Evolutionary conservation across 106 monocot species (phyloP), one percentile per base, ranked within the genome.

Genomic region (Xerophyta viscosa): DNA sequence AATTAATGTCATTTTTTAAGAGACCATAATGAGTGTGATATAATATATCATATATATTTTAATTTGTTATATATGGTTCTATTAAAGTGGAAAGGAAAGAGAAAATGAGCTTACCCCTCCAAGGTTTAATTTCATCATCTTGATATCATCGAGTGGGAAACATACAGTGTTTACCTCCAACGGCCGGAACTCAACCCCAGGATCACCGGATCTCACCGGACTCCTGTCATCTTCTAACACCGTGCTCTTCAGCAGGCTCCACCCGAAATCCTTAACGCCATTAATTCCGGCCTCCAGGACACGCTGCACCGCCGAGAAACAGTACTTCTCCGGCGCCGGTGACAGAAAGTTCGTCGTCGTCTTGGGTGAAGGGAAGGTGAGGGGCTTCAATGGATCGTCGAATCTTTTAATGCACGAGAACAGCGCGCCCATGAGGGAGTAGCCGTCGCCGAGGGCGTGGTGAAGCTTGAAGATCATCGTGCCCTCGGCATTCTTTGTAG

Each of bases 391-490:
- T 1, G 81, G 87, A 55, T 87, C 65, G 21, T 87, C 87, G 2
- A 77, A 81, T 8, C 87, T 46, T 29, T 62, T 24, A 0, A 87
- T 22, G 60, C 66, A 70, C 2, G 81, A 78, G 57, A 87, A 87
- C 46, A 87, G 67, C 8, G 74, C 77, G 0, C 74, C 68, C 77
- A 81, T 81, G 62, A 87, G 77, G 12, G 87, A 81, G 64, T 71
- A 82, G 22, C 87, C 87, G 24, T 87, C 87, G 7, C 87, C 87
- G 2, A 87, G 67, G 0, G 87, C 61, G 24, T 87, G 87, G 67
- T 87, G 87, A 14, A 87, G 73, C 77, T 71, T 81, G 77, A 82
- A 87, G 15, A 87, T 71, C 7, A 78, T 14, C 11, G 74, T 66
- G 12, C 77, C 87, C 20, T 12, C 48, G 9, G 52, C 57, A 11